Conservation (phyloP, 164 flowering plant species). For the Berberis vulgaris region DNA sequence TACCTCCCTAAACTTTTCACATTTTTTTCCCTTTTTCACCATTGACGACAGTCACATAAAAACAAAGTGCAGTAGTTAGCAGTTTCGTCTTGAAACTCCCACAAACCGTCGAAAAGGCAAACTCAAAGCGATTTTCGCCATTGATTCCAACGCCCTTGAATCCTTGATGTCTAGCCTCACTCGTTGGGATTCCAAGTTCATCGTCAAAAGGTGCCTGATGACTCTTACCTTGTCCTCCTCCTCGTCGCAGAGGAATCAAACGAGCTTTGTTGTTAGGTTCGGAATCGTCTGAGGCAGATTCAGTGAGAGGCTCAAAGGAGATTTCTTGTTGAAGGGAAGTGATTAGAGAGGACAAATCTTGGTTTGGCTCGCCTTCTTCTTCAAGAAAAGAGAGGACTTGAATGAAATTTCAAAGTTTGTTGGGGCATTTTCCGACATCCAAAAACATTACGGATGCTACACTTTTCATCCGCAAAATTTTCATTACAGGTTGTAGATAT, state of each 20-base stretch:
- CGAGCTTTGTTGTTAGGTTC: neutral
- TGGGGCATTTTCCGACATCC: too few relatives aligned
- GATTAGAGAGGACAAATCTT: conserved; percentile 36
- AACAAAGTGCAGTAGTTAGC: conserved; percentile 16
- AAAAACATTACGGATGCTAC: too few relatives aligned
- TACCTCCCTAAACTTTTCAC: conserved; percentile 1
- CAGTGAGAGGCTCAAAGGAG: conserved; percentile 16
- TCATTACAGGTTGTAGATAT: too few relatives aligned
- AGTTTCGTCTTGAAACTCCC: conserved; percentile 25
- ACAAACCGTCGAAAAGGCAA: conserved; percentile 24
- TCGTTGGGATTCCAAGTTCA: conserved; percentile 64
- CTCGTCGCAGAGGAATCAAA: neutral
- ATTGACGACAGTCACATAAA: conserved; percentile 2
- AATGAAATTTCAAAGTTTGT: neutral
- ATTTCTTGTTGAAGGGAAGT: conserved; percentile 38
- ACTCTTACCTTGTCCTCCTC: conserved; percentile 18
- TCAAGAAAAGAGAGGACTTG: conserved; percentile 38
- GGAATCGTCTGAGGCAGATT: neutral
- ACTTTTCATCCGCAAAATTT: too few relatives aligned
- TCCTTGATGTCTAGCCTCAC: neutral
- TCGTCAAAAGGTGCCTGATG: conserved; percentile 65
- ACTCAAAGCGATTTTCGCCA: conserved; percentile 3
- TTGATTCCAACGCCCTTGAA: neutral
- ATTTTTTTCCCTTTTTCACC: neutral
- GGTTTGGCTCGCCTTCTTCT: conserved; percentile 30